Conservation (phyloP, 768 basidiomycete genomes). For the Leccinum barrowsii region DNA sequence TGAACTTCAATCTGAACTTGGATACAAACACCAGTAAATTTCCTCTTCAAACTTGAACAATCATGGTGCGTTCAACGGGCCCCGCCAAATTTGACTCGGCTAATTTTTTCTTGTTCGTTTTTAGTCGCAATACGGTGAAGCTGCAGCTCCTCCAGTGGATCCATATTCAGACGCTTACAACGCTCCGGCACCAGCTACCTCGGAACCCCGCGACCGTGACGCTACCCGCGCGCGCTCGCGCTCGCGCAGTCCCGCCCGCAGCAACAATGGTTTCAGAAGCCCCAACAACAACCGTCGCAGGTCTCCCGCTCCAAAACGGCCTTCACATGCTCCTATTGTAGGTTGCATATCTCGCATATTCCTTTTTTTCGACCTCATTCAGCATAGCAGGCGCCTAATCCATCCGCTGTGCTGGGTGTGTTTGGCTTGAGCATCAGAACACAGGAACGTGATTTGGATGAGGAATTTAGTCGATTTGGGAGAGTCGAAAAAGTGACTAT, state of each 20-base stretch:
- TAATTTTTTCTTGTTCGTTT: constrained; percentile 6
- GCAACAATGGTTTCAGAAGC: constrained; percentile 54
- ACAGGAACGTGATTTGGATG: constrained; percentile 88
- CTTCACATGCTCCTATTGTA: constrained; percentile 73
- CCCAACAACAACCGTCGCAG: constrained; percentile 53
- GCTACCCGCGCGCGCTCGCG: constrained; percentile 64
- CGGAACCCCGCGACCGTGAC: constrained; percentile 52
- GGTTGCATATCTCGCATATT: constrained; percentile 27
- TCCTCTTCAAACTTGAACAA: constrained; percentile 50
- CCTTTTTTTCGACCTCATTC: constrained; percentile 30
- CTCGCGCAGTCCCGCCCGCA: constrained; percentile 63
- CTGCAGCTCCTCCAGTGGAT: constrained; percentile 57
- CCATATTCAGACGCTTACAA: constrained; percentile 83
- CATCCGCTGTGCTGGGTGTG: constrained; percentile 89
- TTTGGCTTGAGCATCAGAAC: constrained; percentile 98
- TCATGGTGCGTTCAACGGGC: constrained; percentile 52
- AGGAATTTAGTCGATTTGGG: constrained; percentile 88
- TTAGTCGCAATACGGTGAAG: constrained; percentile 61
- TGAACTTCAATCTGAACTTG: constrained; percentile 25
- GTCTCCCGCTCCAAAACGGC: constrained; percentile 59
- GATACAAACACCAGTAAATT: constrained; percentile 46
- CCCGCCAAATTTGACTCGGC: background rate
- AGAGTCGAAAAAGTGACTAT: constrained; percentile 93
- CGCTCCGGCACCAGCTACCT: constrained; percentile 51
- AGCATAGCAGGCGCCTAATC: constrained; percentile 74